Evolutionary conservation across 2,329 filamentous ascomycete genomes (phyloP).

Genomic region (Podosphaera aphanis): DNA sequence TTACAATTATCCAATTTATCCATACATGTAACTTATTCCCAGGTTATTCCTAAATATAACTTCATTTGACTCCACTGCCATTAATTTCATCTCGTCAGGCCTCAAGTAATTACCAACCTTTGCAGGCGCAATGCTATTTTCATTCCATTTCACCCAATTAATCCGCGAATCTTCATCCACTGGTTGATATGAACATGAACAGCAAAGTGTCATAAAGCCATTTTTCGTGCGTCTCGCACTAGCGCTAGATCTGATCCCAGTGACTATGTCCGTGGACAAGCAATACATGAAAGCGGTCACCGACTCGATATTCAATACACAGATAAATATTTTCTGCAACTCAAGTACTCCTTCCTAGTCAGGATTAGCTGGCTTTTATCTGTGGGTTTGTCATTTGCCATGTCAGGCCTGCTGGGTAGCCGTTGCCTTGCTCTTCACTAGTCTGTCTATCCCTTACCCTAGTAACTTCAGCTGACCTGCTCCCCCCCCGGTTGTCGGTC

Average conservation of each 20-base stretch:
- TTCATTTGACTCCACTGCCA: not conserved
- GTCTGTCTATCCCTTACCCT: not conserved
- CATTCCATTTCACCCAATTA: not conserved
- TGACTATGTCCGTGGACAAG: not conserved
- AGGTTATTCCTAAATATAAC: no score
- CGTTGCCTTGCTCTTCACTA: not conserved
- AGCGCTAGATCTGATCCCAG: not conserved
- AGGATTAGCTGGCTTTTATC: not conserved
- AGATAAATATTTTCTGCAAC: not conserved
- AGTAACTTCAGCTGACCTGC: not conserved
- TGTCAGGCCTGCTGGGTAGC: not conserved
- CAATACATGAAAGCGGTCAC: not conserved
- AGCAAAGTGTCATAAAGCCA: not conserved
- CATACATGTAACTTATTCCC: no score
- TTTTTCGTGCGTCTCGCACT: not conserved
- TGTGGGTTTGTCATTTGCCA: conserved; percentile 1
- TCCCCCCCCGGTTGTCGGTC: not conserved
- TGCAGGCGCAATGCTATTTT: not conserved
- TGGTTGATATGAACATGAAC: not conserved
- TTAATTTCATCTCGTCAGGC: not conserved
- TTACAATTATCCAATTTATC: no score
- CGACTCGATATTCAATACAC: not conserved
- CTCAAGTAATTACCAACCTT: not conserved
- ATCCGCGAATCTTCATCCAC: not conserved
- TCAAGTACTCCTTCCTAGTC: not conserved